Evolutionary conservation across 495 filamentous ascomycete genomes (phyloP).

Genomic region (Hypoxylon rickii): DNA sequence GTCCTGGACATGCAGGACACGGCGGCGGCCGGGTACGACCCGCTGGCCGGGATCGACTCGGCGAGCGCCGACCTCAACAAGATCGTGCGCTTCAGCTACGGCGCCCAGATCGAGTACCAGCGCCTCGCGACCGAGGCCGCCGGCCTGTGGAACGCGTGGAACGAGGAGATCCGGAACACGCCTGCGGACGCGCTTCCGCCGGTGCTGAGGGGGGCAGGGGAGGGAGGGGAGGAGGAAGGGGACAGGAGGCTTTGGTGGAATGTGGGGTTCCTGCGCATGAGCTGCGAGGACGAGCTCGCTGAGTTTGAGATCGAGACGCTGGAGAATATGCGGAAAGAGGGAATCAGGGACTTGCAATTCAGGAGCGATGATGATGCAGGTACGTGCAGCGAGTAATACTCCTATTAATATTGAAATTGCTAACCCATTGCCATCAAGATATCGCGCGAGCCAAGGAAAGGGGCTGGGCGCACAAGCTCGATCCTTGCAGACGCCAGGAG

Average conservation of each 20-base stretch:
- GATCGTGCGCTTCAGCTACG: constrained; percentile 50
- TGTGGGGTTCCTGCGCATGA: constrained; percentile 40
- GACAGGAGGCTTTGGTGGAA: constrained; percentile 43
- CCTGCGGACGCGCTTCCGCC: constrained; percentile 35
- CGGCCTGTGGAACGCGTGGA: constrained; percentile 48
- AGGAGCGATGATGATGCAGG: constrained; percentile 34
- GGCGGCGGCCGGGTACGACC: constrained; percentile 18
- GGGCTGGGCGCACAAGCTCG: constrained; percentile 41
- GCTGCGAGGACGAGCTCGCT: constrained; percentile 27
- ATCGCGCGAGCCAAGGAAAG: constrained; percentile 30
- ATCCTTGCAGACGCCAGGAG: constrained; percentile 30
- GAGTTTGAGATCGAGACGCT: constrained; percentile 42
- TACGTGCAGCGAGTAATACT: constrained; percentile 8
- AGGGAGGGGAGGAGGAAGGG: not conserved
- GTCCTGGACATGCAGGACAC: constrained; percentile 49
- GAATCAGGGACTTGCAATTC: constrained; percentile 42
- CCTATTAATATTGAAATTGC: too few relatives aligned
- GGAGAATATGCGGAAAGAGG: constrained; percentile 40
- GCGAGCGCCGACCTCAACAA: constrained; percentile 48
- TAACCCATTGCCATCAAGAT: constrained; percentile 14
- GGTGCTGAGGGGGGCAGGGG: constrained; percentile 36
- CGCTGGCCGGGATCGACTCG: constrained; percentile 23
- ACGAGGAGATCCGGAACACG: constrained; percentile 36
- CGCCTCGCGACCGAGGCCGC: constrained; percentile 48
- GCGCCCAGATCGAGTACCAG: constrained; percentile 47